Evolutionary conservation across 1,284 basidiomycete species (phyloP).

Genomic region (Irpex sp.): DNA sequence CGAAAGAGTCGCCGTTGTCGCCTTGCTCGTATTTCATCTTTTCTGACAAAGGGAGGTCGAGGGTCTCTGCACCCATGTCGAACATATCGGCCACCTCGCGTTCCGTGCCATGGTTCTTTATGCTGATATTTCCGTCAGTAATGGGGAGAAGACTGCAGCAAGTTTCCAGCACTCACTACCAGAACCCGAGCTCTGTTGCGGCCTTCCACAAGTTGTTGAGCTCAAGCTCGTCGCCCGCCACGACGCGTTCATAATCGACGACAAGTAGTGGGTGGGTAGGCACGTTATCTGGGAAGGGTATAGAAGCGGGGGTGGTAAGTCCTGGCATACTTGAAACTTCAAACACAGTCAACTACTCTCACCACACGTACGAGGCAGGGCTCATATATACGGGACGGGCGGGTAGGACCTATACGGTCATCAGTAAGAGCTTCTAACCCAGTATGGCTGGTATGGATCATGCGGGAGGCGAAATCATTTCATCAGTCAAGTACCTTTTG

Average conservation of each 20-base stretch:
- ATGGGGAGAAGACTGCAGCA: constrained; percentile 4
- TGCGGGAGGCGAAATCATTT: neutral
- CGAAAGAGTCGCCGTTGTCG: constrained; percentile 57
- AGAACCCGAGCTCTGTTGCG: constrained; percentile 35
- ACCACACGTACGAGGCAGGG: neutral
- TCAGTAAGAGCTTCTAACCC: neutral
- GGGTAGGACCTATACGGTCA: neutral
- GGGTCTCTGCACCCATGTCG: constrained; percentile 51
- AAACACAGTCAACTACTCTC: neutral
- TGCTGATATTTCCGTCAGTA: constrained; percentile 28
- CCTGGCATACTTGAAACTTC: constrained; percentile 23
- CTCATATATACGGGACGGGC: neutral
- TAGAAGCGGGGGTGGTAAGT: constrained; percentile 19
- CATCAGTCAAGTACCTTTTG: neutral
- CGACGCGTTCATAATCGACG: constrained; percentile 34
- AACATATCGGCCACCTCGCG: constrained; percentile 57
- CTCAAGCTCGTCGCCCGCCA: constrained; percentile 26
- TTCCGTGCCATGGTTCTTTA: constrained; percentile 61
- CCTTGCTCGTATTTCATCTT: constrained; percentile 67
- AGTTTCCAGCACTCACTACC: constrained; percentile 32
- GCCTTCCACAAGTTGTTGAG: constrained; percentile 33
- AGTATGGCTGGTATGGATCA: neutral
- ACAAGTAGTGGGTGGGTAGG: constrained; percentile 35
- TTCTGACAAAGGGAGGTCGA: constrained; percentile 57
- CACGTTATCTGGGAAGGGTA: constrained; percentile 36